These are phyloP conservation scores for Chlamydomonas applanata DNA, from an alignment of 139 green algal genomes.

Conservation along the genomic window DNA sequence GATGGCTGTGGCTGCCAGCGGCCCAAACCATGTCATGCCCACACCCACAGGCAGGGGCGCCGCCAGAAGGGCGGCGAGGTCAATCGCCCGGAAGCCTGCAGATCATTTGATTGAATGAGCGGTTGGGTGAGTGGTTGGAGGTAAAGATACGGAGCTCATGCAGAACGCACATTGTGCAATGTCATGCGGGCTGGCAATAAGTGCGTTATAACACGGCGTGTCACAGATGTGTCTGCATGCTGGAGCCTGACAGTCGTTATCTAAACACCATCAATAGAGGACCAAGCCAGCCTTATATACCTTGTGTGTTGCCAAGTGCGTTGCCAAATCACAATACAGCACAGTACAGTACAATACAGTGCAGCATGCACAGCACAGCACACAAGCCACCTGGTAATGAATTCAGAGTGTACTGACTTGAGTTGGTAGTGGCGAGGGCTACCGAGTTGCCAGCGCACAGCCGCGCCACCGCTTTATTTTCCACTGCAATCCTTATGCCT, in stretches of 20 bases:
- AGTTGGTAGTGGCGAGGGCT: constrained; percentile 49
- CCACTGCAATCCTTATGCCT: constrained; percentile 60
- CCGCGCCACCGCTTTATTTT: constrained; percentile 55
- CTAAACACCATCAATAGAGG: too few relatives aligned
- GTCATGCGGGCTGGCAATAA: not conserved
- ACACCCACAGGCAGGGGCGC: constrained; percentile 62
- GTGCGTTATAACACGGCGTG: not conserved
- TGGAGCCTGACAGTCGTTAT: too few relatives aligned
- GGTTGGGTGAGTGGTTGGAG: not conserved
- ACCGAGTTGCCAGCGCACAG: constrained; percentile 42
- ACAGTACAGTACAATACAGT: not conserved
- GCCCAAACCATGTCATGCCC: constrained; percentile 60
- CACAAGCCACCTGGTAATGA: not conserved
- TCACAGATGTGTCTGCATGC: not conserved
- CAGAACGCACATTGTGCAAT: not conserved
- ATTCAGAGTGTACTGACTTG: constrained; percentile 3
- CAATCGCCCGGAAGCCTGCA: constrained; percentile 75
- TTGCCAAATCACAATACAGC: too few relatives aligned
- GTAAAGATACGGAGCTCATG: not conserved
- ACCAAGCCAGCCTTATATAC: too few relatives aligned
- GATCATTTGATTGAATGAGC: not conserved
- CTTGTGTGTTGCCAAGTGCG: too few relatives aligned
- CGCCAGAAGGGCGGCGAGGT: constrained; percentile 71
- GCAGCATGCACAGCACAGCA: not conserved
- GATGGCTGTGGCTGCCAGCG: constrained; percentile 22